A percentile compares a stretch with the other conserved stretches of the same genome.
phyloP scores from a whole-genome alignment of 2,329 filamentous ascomycete genomes.

The Parastagonospora avenae region DNA sequence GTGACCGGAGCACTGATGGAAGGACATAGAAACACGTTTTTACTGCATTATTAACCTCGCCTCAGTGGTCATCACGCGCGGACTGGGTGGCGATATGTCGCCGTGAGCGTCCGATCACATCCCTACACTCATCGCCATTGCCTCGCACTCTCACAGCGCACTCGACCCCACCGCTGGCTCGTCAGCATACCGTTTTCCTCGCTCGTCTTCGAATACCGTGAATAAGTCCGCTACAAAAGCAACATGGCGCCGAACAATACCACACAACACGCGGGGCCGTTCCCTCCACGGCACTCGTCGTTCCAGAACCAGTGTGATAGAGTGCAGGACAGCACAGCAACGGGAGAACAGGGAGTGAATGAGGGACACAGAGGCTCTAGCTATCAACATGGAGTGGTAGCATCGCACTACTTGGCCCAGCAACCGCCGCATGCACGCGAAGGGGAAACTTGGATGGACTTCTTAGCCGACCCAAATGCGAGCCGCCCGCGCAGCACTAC shows the following conservation, averaged over 20 bases:
- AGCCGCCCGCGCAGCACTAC: slow-evolving; percentile 8
- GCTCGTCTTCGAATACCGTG: slow-evolving; percentile 4
- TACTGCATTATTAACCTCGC: slow-evolving; percentile 10
- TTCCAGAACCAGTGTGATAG: slow-evolving; percentile 19
- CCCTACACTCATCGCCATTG: slow-evolving; percentile 4
- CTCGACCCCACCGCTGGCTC: slow-evolving; percentile 1
- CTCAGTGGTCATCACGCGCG: neutral
- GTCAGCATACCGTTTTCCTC: neutral
- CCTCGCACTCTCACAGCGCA: slow-evolving; percentile 2
- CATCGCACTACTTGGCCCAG: slow-evolving; percentile 36
- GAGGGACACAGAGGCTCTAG: slow-evolving; percentile 2
- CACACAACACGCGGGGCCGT: slow-evolving; percentile 7
- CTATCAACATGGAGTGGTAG: slow-evolving; percentile 28
- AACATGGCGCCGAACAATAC: slow-evolving; percentile 19
- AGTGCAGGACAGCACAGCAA: slow-evolving; percentile 11
- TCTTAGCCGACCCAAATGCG: slow-evolving; percentile 27
- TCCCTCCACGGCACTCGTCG: slow-evolving; percentile 22
- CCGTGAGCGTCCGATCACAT: slow-evolving; percentile 27
- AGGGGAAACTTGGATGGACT: slow-evolving; percentile 45
- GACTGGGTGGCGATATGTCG: slow-evolving; percentile 34
- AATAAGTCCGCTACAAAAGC: neutral
- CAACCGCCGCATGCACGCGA: slow-evolving; percentile 15
- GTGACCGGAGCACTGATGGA: neutral
- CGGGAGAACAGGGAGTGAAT: neutral
- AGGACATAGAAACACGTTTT: neutral